Percentiles rank a stretch among this genome's conserved stretches.
Conservation (phyloP, 352 stramenopile species). For the Phytophthora lateralis region DNA sequence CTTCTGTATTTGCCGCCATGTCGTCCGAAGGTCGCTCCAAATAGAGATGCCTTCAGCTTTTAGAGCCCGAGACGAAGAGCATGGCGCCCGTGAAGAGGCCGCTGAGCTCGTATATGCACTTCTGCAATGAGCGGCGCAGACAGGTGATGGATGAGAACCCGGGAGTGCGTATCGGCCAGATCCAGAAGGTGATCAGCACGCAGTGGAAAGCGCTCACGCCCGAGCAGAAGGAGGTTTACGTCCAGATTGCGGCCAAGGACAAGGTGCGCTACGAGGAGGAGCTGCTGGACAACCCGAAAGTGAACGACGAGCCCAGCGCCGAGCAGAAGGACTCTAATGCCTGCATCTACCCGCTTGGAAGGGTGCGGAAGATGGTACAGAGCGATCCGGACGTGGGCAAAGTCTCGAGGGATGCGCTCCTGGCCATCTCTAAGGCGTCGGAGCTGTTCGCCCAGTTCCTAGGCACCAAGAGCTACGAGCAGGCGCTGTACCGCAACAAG, state of each 20-base stretch:
- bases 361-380: conserved; percentile 94
- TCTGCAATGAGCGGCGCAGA: conserved; percentile 80
- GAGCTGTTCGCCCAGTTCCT: conserved; percentile 92
- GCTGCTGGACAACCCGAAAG: conserved; percentile 64
- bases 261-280: conserved; percentile 85
- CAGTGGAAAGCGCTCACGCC: conserved; percentile 88
- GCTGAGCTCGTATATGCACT: conserved; percentile 86
- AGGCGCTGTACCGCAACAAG: conserved; percentile 83
- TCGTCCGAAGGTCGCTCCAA: not conserved
- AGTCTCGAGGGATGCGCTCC: conserved; percentile 91
- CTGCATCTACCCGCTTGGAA: conserved; percentile 65
- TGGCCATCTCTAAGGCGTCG: conserved; percentile 93
- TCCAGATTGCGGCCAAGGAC: conserved; percentile 85
- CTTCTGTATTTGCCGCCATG: conserved; percentile 3
- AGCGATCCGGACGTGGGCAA: conserved; percentile 92
- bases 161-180: conserved; percentile 59
- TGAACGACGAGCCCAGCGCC: conserved; percentile 57
- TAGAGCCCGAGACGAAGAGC: not conserved
- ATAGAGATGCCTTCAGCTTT: too few relatives aligned
- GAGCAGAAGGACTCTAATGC: conserved; percentile 42
- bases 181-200: conserved; percentile 91
- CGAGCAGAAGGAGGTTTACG: conserved; percentile 90
- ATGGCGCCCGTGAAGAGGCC: conserved; percentile 84
- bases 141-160: conserved; percentile 68
- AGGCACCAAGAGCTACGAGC: conserved; percentile 89